Conservation (phyloP, 352 stramenopile species). For the Stephanocyclus meneghinianus region DNA sequence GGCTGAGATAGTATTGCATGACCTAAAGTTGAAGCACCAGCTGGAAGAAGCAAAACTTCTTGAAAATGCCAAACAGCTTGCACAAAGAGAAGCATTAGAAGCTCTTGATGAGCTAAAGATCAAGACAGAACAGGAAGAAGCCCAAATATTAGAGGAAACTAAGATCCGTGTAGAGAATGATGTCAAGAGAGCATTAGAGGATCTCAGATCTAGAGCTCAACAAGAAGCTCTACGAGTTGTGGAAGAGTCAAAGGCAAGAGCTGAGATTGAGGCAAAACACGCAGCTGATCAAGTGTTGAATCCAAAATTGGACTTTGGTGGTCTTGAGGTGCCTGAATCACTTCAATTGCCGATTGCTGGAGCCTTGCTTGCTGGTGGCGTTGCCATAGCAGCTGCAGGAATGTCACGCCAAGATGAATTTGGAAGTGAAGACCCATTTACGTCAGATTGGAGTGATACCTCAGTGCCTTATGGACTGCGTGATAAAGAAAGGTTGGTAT, state of each 20-base stretch:
- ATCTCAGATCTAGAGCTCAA: background rate
- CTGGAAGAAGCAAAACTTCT: constrained; percentile 9
- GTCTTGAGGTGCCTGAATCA: background rate
- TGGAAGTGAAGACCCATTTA: background rate
- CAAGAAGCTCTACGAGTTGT: background rate
- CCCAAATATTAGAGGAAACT: constrained; percentile 6
- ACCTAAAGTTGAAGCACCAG: background rate
- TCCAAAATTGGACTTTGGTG: constrained; percentile 9
- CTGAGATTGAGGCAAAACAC: background rate
- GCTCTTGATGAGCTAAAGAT: background rate
- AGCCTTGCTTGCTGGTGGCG: constrained; percentile 9
- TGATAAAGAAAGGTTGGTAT: background rate
- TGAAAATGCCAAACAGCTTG: constrained; percentile 5
- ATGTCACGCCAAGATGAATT: background rate
- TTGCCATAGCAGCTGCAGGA: constrained; percentile 1
- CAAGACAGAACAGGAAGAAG: background rate
- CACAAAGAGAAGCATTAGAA: background rate
- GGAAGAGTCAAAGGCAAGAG: constrained; percentile 11
- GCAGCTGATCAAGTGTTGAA: constrained; percentile 6
- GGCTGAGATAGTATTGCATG: background rate
- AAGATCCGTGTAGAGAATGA: background rate
- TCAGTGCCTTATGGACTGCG: background rate
- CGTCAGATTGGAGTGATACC: background rate
- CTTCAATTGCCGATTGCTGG: constrained; percentile 2
- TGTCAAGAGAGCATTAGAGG: background rate